phyloP scores from a whole-genome alignment of 805 yeast genomes.

The Maudiozyma pseudohumilis region DNA sequence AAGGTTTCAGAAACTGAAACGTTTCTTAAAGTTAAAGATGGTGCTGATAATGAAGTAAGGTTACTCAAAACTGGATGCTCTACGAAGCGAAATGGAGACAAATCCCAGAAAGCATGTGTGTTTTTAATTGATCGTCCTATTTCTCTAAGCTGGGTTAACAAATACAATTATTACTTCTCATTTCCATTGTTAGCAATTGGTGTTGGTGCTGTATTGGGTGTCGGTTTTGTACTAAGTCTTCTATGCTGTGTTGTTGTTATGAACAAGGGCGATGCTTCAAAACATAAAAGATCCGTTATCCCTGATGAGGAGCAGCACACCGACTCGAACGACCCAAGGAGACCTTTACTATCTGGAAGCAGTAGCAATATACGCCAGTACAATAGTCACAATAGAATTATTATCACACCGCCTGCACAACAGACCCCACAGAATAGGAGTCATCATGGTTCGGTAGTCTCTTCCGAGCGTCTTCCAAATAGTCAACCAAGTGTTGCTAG shows the following conservation, averaged over 20 bases:
- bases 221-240: slow-evolving; percentile 26
- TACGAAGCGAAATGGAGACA: slow-evolving; percentile 13
- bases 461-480: too few relatives aligned
- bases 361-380: not conserved
- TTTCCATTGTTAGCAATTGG: slow-evolving; percentile 61
- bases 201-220: slow-evolving; percentile 56
- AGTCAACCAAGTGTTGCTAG: slow-evolving; percentile 2
- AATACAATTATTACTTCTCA: slow-evolving; percentile 44
- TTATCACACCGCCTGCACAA: not conserved
- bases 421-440: too few relatives aligned
- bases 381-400: not conserved
- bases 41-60: slow-evolving; percentile 47
- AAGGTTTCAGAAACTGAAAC: slow-evolving; percentile 31
- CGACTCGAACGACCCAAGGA: slow-evolving; percentile 2
- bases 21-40: slow-evolving; percentile 36
- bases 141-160: slow-evolving; percentile 51
- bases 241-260: slow-evolving; percentile 10
- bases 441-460: too few relatives aligned
- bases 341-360: slow-evolving; percentile 4
- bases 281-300: not conserved
- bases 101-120: slow-evolving; percentile 37
- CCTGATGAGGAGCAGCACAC: not conserved
- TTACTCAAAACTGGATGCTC: slow-evolving; percentile 55
- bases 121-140: slow-evolving; percentile 60
- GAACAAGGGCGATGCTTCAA: slow-evolving; percentile 1